Conservation (phyloP, 73 alveolate genomes). For the Paramecium bursaria region DNA sequence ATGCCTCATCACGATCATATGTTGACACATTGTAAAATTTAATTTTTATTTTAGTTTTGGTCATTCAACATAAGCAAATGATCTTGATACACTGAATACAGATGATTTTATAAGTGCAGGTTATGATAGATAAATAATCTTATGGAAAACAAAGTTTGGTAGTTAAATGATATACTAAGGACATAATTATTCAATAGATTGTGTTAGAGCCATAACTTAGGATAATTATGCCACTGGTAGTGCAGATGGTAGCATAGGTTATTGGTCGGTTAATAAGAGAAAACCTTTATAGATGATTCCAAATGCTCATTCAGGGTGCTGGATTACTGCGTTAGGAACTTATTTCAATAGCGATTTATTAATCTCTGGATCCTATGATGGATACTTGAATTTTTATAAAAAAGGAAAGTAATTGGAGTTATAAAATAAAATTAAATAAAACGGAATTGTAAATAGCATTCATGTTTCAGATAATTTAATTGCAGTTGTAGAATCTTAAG, state of each 20-base stretch:
- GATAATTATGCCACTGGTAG: constrained; percentile 62
- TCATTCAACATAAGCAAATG: constrained; percentile 64
- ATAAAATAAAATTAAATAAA: neutral
- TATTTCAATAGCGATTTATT: constrained; percentile 50
- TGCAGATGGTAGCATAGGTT: constrained; percentile 32
- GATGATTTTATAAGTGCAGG: constrained; percentile 65
- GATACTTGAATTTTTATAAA: constrained; percentile 42
- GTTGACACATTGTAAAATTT: constrained; percentile 67
- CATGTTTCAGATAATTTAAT: constrained; percentile 37
- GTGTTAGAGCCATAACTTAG: constrained; percentile 53
- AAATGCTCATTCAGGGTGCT: constrained; percentile 61
- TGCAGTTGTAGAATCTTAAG: constrained; percentile 57
- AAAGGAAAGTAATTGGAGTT: constrained; percentile 6
- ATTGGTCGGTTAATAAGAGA: constrained; percentile 61
- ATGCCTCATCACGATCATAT: constrained; percentile 57
- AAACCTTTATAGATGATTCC: constrained; percentile 34
- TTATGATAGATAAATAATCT: constrained; percentile 62
- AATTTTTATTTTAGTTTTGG: constrained; percentile 47
- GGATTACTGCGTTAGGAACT: constrained; percentile 72
- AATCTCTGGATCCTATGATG: constrained; percentile 65
- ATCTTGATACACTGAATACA: constrained; percentile 60
- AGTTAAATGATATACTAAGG: constrained; percentile 56
- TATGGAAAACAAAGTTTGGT: constrained; percentile 68
- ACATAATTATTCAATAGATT: constrained; percentile 67
- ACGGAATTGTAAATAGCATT: constrained; percentile 60